Base-by-base conservation (phyloP, 2,329 filamentous ascomycete genomes). In the Diplodia sapinea region DNA sequence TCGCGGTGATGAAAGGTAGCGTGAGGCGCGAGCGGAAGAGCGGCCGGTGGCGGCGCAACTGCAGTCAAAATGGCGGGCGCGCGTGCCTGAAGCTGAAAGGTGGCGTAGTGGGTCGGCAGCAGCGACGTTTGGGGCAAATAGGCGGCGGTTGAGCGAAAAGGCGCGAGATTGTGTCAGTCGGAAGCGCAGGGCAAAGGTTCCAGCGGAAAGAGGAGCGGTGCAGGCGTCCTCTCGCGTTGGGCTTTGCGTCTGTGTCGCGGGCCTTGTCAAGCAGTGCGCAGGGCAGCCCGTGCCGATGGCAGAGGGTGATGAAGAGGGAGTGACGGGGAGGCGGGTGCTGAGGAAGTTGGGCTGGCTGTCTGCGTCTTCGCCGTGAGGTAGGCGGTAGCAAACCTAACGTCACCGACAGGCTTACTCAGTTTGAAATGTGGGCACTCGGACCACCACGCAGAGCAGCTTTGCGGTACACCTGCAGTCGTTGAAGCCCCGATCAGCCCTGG, bases 271-370 rank as follows among this genome's bases (percentile, higher is more conserved):
- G 26, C 36, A 49, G 49, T 49, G 33, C 15, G 26, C 33, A 29
- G 47, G 49, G 20, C 65, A 67, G 65, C 65, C 61, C 56, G 65
- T 52, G 47, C 51, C 49, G 56, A 67, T 67, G 65, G 43, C 43
- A 36, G 31, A 26, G n/a, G 55, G 12, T 50, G 65, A 54, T 51
- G 55, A 43, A 67, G 55, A 61, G 65, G 56, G 47, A 61, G 55
- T 43, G 59, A 47, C 59, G 59, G 47, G 65, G 54, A 59, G 43
- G 69, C 68, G 66, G 69, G 69, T 72, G 69, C 70, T 70, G 29
- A 50, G 64, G 69, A 66, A 69, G 69, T 59, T 50, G 63, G 33
- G 55, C 36, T 59, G 43, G 51, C 36, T 43, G 59, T 56, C 47
- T 68, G 57, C 59, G 62, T 70, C 59, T 68, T 68, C 68, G 71